Conservation (phyloP, 75 land plant genomes). For the Cryptomeria japonica region DNA sequence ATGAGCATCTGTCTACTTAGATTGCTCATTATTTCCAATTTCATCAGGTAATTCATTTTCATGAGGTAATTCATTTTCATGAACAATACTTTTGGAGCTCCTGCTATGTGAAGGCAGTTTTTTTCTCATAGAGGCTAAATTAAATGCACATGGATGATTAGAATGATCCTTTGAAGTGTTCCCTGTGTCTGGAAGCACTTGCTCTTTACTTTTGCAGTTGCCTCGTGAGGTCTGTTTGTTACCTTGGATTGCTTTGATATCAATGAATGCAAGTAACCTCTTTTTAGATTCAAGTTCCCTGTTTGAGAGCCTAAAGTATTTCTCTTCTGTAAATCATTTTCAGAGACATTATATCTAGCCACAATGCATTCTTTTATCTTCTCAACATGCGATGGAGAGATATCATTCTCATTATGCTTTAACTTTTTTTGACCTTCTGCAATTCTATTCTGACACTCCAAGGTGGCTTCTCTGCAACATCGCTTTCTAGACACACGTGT, state of each 20-base stretch:
- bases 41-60: too few relatives aligned
- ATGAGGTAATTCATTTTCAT: too few relatives aligned
- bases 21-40: background rate
- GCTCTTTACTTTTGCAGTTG: background rate
- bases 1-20: background rate
- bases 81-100: too few relatives aligned
- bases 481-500: background rate
- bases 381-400: background rate
- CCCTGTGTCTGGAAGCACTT: background rate
- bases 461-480: background rate
- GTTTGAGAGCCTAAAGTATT: background rate
- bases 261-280: background rate
- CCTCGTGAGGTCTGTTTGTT: background rate
- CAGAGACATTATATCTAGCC: background rate
- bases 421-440: constrained; percentile 3
- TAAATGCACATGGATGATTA: too few relatives aligned
- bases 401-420: background rate
- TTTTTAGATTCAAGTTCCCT: constrained; percentile 8
- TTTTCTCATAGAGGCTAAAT: too few relatives aligned
- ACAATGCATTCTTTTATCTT: background rate
- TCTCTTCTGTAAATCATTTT: background rate
- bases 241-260: background rate
- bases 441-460: background rate
- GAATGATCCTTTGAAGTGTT: background rate
- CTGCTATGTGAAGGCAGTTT: too few relatives aligned